phyloP scores from a whole-genome alignment of 148 eudicot genomes.

The Chenopodium berlandieri region DNA sequence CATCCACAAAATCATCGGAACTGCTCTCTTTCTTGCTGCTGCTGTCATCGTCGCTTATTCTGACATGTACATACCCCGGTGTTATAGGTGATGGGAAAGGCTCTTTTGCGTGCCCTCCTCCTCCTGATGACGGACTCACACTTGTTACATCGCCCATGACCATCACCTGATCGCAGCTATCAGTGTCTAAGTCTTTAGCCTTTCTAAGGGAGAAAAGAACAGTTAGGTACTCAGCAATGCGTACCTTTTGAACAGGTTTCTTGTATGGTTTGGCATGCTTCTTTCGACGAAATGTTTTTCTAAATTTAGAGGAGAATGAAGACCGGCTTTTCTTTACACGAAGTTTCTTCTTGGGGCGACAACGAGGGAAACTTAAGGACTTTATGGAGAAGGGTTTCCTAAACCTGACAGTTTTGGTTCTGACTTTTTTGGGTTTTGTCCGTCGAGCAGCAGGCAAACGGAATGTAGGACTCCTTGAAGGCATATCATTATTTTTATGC shows the following conservation, averaged over 20 bases:
- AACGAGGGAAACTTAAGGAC: constrained; percentile 27
- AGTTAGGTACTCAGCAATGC: constrained; percentile 39
- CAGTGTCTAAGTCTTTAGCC: constrained; percentile 52
- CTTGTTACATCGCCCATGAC: constrained; percentile 26
- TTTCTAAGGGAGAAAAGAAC: constrained; percentile 38
- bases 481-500: constrained; percentile 30
- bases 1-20: constrained; percentile 29
- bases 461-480: constrained; percentile 17
- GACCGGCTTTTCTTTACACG: constrained; percentile 39
- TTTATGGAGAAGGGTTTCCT: constrained; percentile 39
- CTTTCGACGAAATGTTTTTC: constrained; percentile 21
- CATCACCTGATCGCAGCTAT: constrained; percentile 23
- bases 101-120: constrained; percentile 34
- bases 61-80: constrained; percentile 43
- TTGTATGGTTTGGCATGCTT: constrained; percentile 13
- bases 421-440: constrained; percentile 11
- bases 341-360: constrained; percentile 32
- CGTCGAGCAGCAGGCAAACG: constrained; percentile 27
- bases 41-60: constrained; percentile 16
- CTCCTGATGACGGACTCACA: constrained; percentile 33
- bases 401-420: constrained; percentile 38
- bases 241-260: constrained; percentile 26
- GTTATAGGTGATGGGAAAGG: constrained; percentile 64
- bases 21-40: constrained; percentile 27
- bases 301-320: constrained; percentile 19